Evolutionary conservation across 345 rosid species (phyloP).

Genomic region (Eucalyptus leucophloia): DNA sequence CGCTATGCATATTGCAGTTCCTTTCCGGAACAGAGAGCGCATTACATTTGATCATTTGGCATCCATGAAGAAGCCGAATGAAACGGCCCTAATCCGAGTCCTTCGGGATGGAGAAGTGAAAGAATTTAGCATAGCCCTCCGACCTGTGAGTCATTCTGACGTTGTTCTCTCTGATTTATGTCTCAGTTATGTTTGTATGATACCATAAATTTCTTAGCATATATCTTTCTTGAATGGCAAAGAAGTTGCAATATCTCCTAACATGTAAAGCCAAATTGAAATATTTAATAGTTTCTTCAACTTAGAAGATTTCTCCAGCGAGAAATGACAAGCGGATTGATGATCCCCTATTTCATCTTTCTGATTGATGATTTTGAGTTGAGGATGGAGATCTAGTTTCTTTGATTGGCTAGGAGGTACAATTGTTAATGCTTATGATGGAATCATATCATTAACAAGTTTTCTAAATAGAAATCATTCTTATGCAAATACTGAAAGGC

Average conservation of each 20-base stretch:
- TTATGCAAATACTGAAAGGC: not conserved
- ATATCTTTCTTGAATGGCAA: not conserved
- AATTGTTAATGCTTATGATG: not conserved
- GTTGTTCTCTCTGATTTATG: not conserved
- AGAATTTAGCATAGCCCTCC: constrained; percentile 41
- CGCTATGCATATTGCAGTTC: constrained; percentile 33
- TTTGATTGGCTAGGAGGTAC: not conserved
- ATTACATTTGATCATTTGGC: constrained; percentile 84
- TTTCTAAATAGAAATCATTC: not conserved
- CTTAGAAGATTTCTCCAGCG: not conserved
- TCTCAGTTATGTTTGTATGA: not conserved
- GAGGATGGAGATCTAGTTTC: not conserved
- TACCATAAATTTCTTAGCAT: not conserved
- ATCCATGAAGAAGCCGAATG: constrained; percentile 85
- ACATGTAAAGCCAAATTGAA: not conserved
- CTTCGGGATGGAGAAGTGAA: constrained; percentile 56
- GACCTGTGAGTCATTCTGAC: constrained; percentile 46
- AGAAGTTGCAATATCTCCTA: not conserved
- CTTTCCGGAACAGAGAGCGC: constrained; percentile 74
- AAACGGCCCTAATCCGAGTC: constrained; percentile 45
- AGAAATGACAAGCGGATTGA: not conserved
- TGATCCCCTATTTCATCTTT: not conserved
- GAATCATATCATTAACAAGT: not conserved
- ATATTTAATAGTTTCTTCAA: not conserved
- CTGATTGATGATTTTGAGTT: not conserved